phyloP scores from a whole-genome alignment of 2,329 filamentous ascomycete genomes.

The Arthrobotrys megalospora region DNA sequence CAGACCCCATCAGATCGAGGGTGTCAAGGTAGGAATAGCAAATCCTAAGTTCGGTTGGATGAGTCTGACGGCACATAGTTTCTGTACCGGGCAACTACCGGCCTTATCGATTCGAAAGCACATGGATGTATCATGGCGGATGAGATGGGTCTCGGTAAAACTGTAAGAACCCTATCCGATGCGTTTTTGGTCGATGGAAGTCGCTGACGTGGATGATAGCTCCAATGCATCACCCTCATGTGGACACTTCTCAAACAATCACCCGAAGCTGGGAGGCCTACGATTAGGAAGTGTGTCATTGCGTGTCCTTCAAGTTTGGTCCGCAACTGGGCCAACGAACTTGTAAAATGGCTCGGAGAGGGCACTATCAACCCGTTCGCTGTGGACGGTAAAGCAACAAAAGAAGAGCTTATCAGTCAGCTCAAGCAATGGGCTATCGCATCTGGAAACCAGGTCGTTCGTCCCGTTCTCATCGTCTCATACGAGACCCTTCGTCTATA shows the following conservation, averaged over 20 bases:
- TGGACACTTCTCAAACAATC: conserved; percentile 98
- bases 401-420: conserved; percentile 91
- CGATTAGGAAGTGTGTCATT: conserved; percentile 96
- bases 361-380: conserved; percentile 94
- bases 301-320: conserved; percentile 97
- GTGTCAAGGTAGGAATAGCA: conserved; percentile 77
- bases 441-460: conserved; percentile 87
- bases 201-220: conserved; percentile 61
- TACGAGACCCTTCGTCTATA: conserved; percentile 96
- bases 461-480: conserved; percentile 96
- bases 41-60: conserved; percentile 1
- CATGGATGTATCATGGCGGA: conserved; percentile 99
- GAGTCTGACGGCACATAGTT: conserved; percentile 72
- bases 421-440: conserved; percentile 95
- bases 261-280: conserved; percentile 91
- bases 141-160: conserved; percentile 98
- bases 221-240: conserved; percentile 96
- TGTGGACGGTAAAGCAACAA: conserved; percentile 95
- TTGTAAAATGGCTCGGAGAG: conserved; percentile 94
- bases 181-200: conserved; percentile 9
- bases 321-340: conserved; percentile 96
- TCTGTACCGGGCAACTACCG: conserved; percentile 93
- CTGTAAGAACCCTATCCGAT: conserved; percentile 69
- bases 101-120: conserved; percentile 92
- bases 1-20: conserved; percentile 96